phyloP scores from a whole-genome alignment of 129 eudicot genomes.

The Escallonia herrerae region DNA sequence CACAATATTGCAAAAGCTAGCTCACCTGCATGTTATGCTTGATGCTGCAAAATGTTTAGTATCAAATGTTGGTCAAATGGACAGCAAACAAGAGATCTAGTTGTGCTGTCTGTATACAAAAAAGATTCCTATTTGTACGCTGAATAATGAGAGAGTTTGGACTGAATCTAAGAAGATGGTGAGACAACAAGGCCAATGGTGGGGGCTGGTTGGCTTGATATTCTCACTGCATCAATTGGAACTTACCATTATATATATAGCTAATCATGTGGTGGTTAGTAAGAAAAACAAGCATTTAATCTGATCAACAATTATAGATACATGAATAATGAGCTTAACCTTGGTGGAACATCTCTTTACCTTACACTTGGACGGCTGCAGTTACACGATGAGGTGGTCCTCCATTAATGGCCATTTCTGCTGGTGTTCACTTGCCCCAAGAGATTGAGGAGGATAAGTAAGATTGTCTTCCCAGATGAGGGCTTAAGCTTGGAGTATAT shows the following conservation, averaged over 20 bases:
- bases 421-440: background rate
- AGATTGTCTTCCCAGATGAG: background rate
- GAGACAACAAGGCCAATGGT: constrained; percentile 49
- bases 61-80: constrained; percentile 31
- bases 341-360: constrained; percentile 11
- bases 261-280: constrained; percentile 26
- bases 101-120: constrained; percentile 50
- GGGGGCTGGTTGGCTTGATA: constrained; percentile 35
- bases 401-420: background rate
- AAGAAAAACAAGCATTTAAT: background rate
- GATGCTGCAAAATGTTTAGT: constrained; percentile 11
- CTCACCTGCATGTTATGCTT: constrained; percentile 48
- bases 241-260: constrained; percentile 8
- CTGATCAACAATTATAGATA: background rate
- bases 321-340: background rate
- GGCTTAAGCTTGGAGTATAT: background rate
- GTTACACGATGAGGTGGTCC: background rate
- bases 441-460: background rate
- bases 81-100: constrained; percentile 63
- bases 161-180: constrained; percentile 25
- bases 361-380: constrained; percentile 11
- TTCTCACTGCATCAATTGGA: constrained; percentile 7
- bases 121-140: constrained; percentile 39
- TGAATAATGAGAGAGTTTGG: background rate
- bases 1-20: constrained; percentile 32